Conservation (phyloP, 768 basidiomycete genomes). For the Amanita polypyramis region DNA sequence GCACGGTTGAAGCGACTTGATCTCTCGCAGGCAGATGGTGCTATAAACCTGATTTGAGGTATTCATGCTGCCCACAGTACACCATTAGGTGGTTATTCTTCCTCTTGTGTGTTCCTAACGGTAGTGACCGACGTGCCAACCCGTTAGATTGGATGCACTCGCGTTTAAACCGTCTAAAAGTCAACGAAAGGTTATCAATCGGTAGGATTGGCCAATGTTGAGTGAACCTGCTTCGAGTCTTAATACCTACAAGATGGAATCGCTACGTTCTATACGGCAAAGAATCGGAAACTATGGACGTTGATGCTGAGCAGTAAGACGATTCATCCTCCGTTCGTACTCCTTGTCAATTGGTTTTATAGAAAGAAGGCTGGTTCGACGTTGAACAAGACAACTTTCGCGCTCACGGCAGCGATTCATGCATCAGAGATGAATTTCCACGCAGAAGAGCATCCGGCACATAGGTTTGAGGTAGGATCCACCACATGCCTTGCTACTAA, state of each 20-base stretch:
- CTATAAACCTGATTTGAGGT: slow-evolving; percentile 78
- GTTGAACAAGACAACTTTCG: slow-evolving; percentile 23
- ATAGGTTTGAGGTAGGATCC: slow-evolving; percentile 49
- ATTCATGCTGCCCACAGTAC: slow-evolving; percentile 89
- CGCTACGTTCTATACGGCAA: slow-evolving; percentile 46
- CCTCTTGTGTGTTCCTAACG: slow-evolving; percentile 4
- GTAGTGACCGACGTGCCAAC: no score
- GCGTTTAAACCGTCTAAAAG: slow-evolving; percentile 62
- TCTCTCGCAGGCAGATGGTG: slow-evolving; percentile 45
- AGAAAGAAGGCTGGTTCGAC: slow-evolving; percentile 14
- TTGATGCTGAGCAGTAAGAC: slow-evolving; percentile 13
- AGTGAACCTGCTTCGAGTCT: neutral
- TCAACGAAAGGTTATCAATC: slow-evolving; percentile 64
- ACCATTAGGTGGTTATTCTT: slow-evolving; percentile 64
- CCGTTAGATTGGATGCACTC: slow-evolving; percentile 51
- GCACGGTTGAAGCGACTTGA: neutral
- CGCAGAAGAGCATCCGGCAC: slow-evolving; percentile 21
- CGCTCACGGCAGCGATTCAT: slow-evolving; percentile 41
- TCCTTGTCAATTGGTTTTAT: neutral
- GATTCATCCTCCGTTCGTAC: neutral
- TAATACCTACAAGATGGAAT: slow-evolving; percentile 48
- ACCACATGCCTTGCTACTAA: neutral
- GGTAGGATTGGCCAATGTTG: slow-evolving; percentile 27
- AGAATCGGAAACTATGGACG: slow-evolving; percentile 20
- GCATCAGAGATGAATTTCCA: slow-evolving; percentile 35